Evolutionary conservation across 768 basidiomycete species (phyloP).

Genomic region (Stropharia rugosoannulata): DNA sequence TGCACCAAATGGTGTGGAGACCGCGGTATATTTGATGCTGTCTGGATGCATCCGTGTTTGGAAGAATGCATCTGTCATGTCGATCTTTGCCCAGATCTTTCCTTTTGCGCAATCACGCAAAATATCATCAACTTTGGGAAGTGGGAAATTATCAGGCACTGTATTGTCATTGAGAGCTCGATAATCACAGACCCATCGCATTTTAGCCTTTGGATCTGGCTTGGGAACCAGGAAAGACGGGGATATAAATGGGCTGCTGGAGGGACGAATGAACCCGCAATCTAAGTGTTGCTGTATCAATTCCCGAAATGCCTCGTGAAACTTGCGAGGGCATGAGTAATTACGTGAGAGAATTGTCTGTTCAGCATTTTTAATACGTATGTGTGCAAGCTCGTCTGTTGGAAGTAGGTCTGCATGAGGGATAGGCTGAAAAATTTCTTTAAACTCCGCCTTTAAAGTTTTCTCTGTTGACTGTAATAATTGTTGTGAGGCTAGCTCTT

Average conservation of each 20-base stretch:
- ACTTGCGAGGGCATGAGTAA: conserved; percentile 31
- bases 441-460: no score
- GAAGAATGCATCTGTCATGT: conserved; percentile 21
- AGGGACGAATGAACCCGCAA: no score
- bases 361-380: conserved; percentile 24
- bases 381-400: neutral
- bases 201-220: conserved; percentile 22
- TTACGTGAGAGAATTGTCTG: conserved; percentile 13
- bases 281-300: no score
- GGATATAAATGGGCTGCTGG: conserved; percentile 23
- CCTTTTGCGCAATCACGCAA: conserved; percentile 29
- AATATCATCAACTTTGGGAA: conserved; percentile 22
- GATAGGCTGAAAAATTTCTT: conserved; percentile 14
- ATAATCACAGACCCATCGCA: conserved; percentile 33
- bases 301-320: no score
- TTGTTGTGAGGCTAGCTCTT: no score
- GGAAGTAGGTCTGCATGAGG: conserved; percentile 15
- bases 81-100: conserved; percentile 26
- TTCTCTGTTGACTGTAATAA: no score
- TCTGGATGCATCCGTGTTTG: conserved; percentile 18
- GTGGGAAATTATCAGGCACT: conserved; percentile 19
- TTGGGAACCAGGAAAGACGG: conserved; percentile 38
- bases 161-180: conserved; percentile 25
- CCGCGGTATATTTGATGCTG: conserved; percentile 26
- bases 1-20: conserved; percentile 32